A percentile compares a stretch with the other conserved stretches of the same genome.
These are phyloP conservation scores for Phytopythium chamaehyphon DNA, from an alignment of 352 stramenopile genomes.

Conservation along the genomic window DNA sequence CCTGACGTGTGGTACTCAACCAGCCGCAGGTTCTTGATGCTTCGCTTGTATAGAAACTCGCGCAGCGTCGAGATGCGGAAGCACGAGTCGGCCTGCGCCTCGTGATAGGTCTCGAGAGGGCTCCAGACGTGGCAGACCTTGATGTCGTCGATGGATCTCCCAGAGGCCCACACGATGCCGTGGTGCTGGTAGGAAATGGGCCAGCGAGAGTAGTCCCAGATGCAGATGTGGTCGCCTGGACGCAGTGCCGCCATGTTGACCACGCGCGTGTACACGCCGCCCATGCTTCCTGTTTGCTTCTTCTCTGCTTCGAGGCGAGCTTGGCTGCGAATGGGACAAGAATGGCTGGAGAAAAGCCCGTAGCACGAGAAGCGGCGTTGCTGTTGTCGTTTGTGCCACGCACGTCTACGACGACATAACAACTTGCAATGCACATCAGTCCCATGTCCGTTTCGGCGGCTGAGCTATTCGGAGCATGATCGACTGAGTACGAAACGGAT, in stretches of 20 bases:
- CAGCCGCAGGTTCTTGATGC: slow-evolving; percentile 37
- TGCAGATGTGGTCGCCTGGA: slow-evolving; percentile 66
- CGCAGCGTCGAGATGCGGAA: slow-evolving; percentile 71
- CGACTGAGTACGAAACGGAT: too few relatives aligned
- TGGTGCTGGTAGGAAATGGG: slow-evolving; percentile 77
- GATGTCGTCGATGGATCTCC: slow-evolving; percentile 36
- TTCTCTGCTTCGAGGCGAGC: neutral
- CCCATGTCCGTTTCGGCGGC: too few relatives aligned
- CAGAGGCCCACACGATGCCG: slow-evolving; percentile 64
- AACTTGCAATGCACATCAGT: too few relatives aligned
- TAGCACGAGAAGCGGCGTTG: neutral
- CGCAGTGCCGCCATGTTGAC: slow-evolving; percentile 45
- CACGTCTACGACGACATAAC: too few relatives aligned
- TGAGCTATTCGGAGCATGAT: too few relatives aligned
- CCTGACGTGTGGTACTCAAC: slow-evolving; percentile 76
- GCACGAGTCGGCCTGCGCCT: slow-evolving; percentile 69
- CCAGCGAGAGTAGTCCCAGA: slow-evolving; percentile 77
- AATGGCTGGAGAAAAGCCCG: neutral
- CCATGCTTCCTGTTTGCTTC: slow-evolving; percentile 22
- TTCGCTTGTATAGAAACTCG: slow-evolving; percentile 67
- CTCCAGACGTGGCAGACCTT: slow-evolving; percentile 76
- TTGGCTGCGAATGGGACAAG: slow-evolving; percentile 1
- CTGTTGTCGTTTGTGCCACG: too few relatives aligned
- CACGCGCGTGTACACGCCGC: slow-evolving; percentile 66
- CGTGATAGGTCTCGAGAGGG: slow-evolving; percentile 40